Percentiles rank a stretch among this genome's conserved stretches.
Evolutionary conservation across 2,329 filamentous ascomycete species (phyloP).

Genomic region (Coleophoma crateriformis): DNA sequence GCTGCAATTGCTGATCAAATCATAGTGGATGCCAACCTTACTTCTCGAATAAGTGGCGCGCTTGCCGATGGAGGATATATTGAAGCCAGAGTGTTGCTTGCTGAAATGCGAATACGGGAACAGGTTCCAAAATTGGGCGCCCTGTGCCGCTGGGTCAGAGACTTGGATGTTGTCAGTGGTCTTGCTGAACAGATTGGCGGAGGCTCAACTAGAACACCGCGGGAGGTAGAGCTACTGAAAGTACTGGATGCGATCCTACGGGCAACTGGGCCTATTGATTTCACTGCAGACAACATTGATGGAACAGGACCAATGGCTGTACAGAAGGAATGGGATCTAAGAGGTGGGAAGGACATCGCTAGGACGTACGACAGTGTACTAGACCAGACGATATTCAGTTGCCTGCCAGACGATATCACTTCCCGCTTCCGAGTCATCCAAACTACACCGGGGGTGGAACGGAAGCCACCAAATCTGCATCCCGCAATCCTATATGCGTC

Average conservation of each 20-base stretch:
- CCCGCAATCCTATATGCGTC: slow-evolving; percentile 61
- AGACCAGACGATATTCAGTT: slow-evolving; percentile 47
- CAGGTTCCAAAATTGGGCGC: slow-evolving; percentile 63
- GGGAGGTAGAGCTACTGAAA: slow-evolving; percentile 49
- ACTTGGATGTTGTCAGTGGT: slow-evolving; percentile 63
- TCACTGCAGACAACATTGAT: slow-evolving; percentile 27
- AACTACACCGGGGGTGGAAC: slow-evolving; percentile 49
- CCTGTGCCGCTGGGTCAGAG: slow-evolving; percentile 66
- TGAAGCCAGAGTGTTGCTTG: slow-evolving; percentile 59
- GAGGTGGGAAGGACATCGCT: slow-evolving; percentile 32
- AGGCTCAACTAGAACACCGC: slow-evolving; percentile 30
- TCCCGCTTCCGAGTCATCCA: slow-evolving; percentile 53
- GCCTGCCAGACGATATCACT: slow-evolving; percentile 30
- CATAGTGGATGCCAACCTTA: slow-evolving; percentile 53
- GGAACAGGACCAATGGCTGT: slow-evolving; percentile 45
- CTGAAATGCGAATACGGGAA: slow-evolving; percentile 64
- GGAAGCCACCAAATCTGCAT: slow-evolving; percentile 65
- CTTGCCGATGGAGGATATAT: slow-evolving; percentile 59
- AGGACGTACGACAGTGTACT: slow-evolving; percentile 52
- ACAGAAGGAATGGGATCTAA: slow-evolving; percentile 56
- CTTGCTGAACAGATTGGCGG: slow-evolving; percentile 49
- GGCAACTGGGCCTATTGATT: slow-evolving; percentile 56
- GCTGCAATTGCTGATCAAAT: slow-evolving; percentile 5
- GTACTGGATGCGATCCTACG: slow-evolving; percentile 61
- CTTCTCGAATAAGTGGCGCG: slow-evolving; percentile 60